Conservation (phyloP, 169 alveolate genomes). For the Amoebophrya sp. region DNA sequence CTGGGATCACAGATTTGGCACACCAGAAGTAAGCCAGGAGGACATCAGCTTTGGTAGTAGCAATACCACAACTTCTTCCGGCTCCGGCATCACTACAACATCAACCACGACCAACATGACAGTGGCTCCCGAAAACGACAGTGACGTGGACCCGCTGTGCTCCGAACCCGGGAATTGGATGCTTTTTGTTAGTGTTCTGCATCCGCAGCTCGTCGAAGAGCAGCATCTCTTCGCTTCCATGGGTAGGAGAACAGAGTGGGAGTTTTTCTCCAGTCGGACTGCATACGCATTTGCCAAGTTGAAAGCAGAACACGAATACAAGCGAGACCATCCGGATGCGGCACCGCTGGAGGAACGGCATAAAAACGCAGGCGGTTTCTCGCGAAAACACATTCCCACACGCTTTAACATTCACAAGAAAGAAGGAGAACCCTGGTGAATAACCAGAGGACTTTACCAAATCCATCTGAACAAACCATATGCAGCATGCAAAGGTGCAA, state of each 20-base stretch:
- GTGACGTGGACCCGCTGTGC: too few relatives aligned
- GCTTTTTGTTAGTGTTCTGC: neutral
- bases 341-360: neutral
- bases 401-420: neutral
- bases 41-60: too few relatives aligned
- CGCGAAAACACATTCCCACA: neutral
- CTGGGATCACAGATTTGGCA: neutral
- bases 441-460: too few relatives aligned
- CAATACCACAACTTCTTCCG: too few relatives aligned
- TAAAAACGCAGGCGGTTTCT: neutral
- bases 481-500: too few relatives aligned
- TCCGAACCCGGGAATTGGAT: too few relatives aligned
- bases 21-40: neutral
- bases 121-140: too few relatives aligned
- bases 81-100: too few relatives aligned
- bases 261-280: neutral
- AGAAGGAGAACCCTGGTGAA: neutral
- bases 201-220: neutral
- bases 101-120: too few relatives aligned
- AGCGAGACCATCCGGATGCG: neutral
- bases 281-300: neutral
- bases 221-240: conserved; percentile 1
- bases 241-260: neutral
- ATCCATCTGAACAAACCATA: too few relatives aligned
- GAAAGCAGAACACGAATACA: neutral